Conservation (phyloP, 495 filamentous ascomycete species). For the Penicillium flavigenum region DNA sequence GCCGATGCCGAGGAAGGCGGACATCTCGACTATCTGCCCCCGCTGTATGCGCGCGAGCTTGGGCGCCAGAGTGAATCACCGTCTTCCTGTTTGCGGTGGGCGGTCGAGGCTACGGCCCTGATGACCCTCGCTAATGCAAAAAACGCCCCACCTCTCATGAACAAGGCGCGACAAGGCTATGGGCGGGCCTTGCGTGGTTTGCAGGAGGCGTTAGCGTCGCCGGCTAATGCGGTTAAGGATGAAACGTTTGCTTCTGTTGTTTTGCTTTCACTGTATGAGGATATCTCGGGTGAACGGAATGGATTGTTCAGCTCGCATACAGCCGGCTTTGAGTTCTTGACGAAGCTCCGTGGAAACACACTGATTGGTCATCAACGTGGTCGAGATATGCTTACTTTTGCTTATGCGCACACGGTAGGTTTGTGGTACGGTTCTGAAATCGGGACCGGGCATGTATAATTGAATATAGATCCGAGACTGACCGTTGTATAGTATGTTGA, state of each 20-base stretch:
- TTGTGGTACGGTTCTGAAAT: not conserved
- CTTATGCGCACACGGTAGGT: constrained; percentile 43
- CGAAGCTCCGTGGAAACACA: constrained; percentile 37
- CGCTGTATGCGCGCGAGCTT: constrained; percentile 35
- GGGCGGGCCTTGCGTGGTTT: constrained; percentile 38
- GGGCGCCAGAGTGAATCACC: constrained; percentile 12
- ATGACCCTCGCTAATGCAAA: constrained; percentile 37
- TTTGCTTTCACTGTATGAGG: constrained; percentile 42
- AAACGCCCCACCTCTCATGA: constrained; percentile 30
- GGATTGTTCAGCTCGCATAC: constrained; percentile 44
- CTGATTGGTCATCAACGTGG: constrained; percentile 36
- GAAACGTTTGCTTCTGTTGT: constrained; percentile 45
- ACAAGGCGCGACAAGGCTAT: constrained; percentile 37
- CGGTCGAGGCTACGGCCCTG: constrained; percentile 43
- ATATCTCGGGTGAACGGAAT: constrained; percentile 43
- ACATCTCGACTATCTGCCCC: constrained; percentile 40
- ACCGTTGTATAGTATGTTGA: constrained; percentile 36
- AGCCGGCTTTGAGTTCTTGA: constrained; percentile 42
- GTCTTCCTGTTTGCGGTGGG: constrained; percentile 37
- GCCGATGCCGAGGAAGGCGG: constrained; percentile 26
- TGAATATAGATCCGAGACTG: not conserved
- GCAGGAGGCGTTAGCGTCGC: constrained; percentile 31
- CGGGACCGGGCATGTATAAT: not conserved
- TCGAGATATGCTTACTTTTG: constrained; percentile 45
- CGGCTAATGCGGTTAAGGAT: constrained; percentile 37